Percentiles rank a stretch among this genome's conserved stretches.
Evolutionary conservation across 257 asterid genomes (phyloP).

Genomic region (Hygrophila difformis): DNA sequence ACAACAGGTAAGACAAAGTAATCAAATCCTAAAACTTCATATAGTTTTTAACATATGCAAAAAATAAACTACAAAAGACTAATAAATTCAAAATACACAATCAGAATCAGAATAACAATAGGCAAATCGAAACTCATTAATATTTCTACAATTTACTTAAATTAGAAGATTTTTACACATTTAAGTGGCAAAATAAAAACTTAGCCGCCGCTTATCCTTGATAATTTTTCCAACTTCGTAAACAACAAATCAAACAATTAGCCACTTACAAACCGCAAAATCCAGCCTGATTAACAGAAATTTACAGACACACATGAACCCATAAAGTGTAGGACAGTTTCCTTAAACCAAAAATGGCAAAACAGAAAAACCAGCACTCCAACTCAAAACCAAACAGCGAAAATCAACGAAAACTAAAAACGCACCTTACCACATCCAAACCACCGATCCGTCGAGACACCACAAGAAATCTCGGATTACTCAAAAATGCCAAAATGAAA

Average conservation of each 20-base stretch:
- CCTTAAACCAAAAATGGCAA: conserved; percentile 4
- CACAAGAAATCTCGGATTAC: conserved; percentile 18
- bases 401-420: not conserved
- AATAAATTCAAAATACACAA: not conserved
- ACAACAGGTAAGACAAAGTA: too few species aligned
- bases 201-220: not conserved
- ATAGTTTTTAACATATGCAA: not conserved
- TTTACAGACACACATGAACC: conserved; percentile 2
- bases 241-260: conserved; percentile 1
- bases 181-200: not conserved
- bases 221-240: not conserved
- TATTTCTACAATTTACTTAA: not conserved
- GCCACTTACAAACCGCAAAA: conserved; percentile 1
- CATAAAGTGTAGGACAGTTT: conserved; percentile 14
- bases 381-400: conserved; percentile 13
- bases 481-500: conserved; percentile 19
- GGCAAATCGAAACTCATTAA: conserved; percentile 2
- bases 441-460: conserved; percentile 23
- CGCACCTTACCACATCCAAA: conserved; percentile 18
- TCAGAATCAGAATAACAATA: not conserved
- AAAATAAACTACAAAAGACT: not conserved
- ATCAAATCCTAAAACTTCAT: not conserved
- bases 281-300: conserved; percentile 7
- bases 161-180: not conserved
- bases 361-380: conserved; percentile 12